Evolutionary conservation across 495 filamentous ascomycete species (phyloP).

Genomic region (Jackrogersella multiformis): DNA sequence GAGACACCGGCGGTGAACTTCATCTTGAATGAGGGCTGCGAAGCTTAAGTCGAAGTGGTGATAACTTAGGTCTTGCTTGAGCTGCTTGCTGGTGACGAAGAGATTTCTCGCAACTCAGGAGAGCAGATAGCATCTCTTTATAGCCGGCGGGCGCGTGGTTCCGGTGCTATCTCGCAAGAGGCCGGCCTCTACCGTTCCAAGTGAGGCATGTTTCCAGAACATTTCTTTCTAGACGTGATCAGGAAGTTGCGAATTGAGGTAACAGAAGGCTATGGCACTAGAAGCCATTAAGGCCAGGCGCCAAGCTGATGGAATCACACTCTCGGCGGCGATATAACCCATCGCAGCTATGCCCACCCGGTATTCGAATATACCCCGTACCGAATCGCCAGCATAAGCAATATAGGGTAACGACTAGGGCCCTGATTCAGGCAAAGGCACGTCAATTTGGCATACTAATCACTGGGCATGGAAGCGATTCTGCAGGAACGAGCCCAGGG

Average conservation of each 20-base stretch:
- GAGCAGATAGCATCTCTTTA: slow-evolving; percentile 22
- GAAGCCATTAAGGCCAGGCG: slow-evolving; percentile 12
- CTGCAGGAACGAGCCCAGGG: slow-evolving; percentile 30
- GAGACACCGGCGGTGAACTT: slow-evolving; percentile 50
- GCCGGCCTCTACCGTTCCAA: background rate
- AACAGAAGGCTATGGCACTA: slow-evolving; percentile 1
- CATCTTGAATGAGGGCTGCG: slow-evolving; percentile 41
- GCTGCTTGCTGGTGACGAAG: slow-evolving; percentile 23
- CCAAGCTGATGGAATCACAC: slow-evolving; percentile 37
- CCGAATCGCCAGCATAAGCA: slow-evolving; percentile 8
- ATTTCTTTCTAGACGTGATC: slow-evolving; percentile 29
- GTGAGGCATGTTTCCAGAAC: slow-evolving; percentile 25
- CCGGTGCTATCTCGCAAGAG: slow-evolving; percentile 13
- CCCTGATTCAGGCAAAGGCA: slow-evolving; percentile 29
- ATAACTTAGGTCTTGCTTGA: slow-evolving; percentile 21
- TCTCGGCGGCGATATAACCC: slow-evolving; percentile 37
- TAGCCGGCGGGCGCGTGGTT: slow-evolving; percentile 22
- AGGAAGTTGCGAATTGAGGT: slow-evolving; percentile 30
- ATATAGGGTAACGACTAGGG: slow-evolving; percentile 12
- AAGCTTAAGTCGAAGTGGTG: background rate
- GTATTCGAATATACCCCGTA: slow-evolving; percentile 23
- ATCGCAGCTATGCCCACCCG: slow-evolving; percentile 25
- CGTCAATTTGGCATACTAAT: slow-evolving; percentile 6
- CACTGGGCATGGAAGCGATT: slow-evolving; percentile 8
- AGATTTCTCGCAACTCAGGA: slow-evolving; percentile 8